These are phyloP conservation scores for Alloteropsis angusta DNA, from an alignment of 202 grass and related monocot genomes.

Conservation along the genomic window DNA sequence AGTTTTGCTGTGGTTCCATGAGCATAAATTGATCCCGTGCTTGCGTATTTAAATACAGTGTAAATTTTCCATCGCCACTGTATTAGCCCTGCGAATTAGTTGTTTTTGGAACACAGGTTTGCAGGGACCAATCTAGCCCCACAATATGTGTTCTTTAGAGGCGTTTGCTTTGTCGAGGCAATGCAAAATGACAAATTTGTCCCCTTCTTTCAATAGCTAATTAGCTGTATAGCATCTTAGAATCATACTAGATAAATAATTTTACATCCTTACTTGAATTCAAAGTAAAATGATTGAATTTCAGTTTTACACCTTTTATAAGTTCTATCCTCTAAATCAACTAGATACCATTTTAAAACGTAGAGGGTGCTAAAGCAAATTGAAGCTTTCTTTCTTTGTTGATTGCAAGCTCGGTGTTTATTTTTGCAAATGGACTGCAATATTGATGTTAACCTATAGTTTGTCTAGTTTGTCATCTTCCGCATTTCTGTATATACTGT, in stretches of 20 bases:
- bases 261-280: background rate
- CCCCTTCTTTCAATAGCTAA: background rate
- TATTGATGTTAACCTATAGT: background rate
- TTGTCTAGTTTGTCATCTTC: background rate
- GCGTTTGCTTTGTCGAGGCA: background rate
- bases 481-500: background rate
- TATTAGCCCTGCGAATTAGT: background rate
- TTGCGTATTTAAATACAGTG: background rate
- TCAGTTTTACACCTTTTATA: background rate
- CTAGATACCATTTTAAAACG: background rate
- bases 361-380: background rate
- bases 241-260: background rate
- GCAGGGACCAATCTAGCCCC: background rate
- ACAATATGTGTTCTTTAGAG: background rate
- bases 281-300: background rate
- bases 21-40: background rate
- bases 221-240: background rate
- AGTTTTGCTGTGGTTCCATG: background rate
- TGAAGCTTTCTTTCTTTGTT: constrained; percentile 1
- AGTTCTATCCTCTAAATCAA: background rate
- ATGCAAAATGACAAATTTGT: background rate
- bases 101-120: background rate
- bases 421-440: background rate
- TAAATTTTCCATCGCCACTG: background rate
- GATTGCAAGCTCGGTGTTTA: background rate